Percentiles rank a stretch among this genome's conserved stretches.
These are phyloP conservation scores for Naganishia friedmannii DNA, from an alignment of 768 basidiomycete species.

Conservation along the genomic window DNA sequence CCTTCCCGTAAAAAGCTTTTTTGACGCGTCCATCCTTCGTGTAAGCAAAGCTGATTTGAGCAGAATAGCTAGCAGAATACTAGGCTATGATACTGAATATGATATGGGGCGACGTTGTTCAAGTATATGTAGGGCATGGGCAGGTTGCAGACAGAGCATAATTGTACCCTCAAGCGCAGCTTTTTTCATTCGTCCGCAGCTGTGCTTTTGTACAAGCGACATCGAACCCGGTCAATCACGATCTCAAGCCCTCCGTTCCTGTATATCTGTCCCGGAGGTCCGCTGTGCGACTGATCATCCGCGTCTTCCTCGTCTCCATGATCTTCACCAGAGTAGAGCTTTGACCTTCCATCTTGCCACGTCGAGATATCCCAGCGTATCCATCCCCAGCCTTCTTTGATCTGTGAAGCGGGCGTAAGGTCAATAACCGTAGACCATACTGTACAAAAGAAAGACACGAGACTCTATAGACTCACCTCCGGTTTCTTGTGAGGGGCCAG, in stretches of 20 bases:
- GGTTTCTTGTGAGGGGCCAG: constrained; percentile 75
- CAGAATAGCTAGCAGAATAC: too few relatives aligned
- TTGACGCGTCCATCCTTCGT: background rate
- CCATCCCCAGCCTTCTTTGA: constrained; percentile 51
- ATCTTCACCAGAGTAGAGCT: background rate
- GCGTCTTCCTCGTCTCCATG: constrained; percentile 8
- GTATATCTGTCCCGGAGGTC: background rate
- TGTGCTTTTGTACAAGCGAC: constrained; percentile 23
- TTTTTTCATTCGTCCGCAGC: background rate
- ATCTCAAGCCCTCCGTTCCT: constrained; percentile 25
- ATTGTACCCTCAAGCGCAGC: too few relatives aligned
- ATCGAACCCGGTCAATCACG: constrained; percentile 26
- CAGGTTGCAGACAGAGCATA: too few relatives aligned
- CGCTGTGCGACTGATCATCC: background rate
- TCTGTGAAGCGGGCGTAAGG: too few relatives aligned
- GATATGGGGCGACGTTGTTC: too few relatives aligned
- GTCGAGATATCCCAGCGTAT: constrained; percentile 44
- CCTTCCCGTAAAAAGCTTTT: background rate
- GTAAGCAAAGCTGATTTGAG: too few relatives aligned
- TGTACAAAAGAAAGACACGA: too few relatives aligned
- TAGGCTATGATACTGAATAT: too few relatives aligned
- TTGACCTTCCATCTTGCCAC: constrained; percentile 35
- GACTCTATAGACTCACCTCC: constrained; percentile 58
- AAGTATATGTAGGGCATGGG: too few relatives aligned
- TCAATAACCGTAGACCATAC: too few relatives aligned